A percentile compares a stretch with the other conserved stretches of the same genome.
These are phyloP conservation scores for Vanrija sp. DNA, from an alignment of 1,284 basidiomycete species.

Conservation along the genomic window DNA sequence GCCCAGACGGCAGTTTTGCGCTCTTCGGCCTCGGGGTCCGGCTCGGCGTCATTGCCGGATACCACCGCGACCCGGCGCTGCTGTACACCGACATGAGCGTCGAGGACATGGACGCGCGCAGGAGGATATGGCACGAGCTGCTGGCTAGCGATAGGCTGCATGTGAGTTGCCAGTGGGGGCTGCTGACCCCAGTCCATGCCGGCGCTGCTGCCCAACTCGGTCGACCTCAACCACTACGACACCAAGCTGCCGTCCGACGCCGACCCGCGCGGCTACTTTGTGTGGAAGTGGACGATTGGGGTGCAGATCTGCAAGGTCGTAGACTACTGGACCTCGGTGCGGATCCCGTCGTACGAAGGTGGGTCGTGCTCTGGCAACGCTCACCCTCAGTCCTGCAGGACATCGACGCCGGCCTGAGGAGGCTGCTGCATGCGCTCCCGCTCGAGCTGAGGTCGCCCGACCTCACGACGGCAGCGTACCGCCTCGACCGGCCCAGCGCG, in stretches of 20 bases:
- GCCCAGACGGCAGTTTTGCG: conserved; percentile 19
- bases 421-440: conserved; percentile 11
- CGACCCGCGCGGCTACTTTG: conserved; percentile 12
- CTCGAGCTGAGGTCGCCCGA: conserved; percentile 3
- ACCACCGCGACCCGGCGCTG: conserved; percentile 12
- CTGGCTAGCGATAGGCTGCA: conserved; percentile 15
- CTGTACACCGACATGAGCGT: neutral
- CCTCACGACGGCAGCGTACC: conserved; percentile 14
- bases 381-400: conserved; percentile 8
- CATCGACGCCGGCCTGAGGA: conserved; percentile 15
- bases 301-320: conserved; percentile 16
- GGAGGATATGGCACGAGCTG: conserved; percentile 20
- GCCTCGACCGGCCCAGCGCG: conserved; percentile 8
- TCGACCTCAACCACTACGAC: conserved; percentile 18
- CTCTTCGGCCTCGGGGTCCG: conserved; percentile 14
- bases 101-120: conserved; percentile 14
- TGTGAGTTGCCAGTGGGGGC: neutral
- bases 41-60: conserved; percentile 16
- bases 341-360: conserved; percentile 5
- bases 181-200: conserved; percentile 3
- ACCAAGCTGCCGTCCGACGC: conserved; percentile 16
- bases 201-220: conserved; percentile 15
- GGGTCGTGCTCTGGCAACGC: neutral
- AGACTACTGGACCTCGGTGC: conserved; percentile 16
- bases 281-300: conserved; percentile 20